Evolutionary conservation across 2,329 filamentous ascomycete genomes (phyloP), one percentile per base, ranked within the genome.

Genomic region (Stachybotrys chlorohalonatus): DNA sequence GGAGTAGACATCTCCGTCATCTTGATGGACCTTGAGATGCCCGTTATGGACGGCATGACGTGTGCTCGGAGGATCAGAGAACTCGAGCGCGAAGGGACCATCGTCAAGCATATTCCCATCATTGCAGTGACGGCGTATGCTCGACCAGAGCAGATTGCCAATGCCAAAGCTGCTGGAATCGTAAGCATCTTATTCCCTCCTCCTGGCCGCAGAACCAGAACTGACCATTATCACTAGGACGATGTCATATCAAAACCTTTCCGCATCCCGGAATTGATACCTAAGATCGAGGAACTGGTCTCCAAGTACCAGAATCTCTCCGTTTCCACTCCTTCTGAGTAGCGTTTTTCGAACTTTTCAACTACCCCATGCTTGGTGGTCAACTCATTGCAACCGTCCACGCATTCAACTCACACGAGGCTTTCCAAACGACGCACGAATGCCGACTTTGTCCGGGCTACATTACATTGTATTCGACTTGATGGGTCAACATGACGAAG

Each of bases 71-170:
- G 75, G 56, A 90, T 93, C 53, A 79, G 89, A 16, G 79, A 86
- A 56, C 73, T 89, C 16, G 86, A 92, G 66, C 72, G 71, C 51
- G 75, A 81, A 53, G 82, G 83, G 17, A 80, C 76, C 36, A 79
- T 89, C 51, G 74, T 78, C 16, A 73, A 76, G 52, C 86, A 89
- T 63, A 81, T 90, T n/a, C 86, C 87, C 2, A 88, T 90, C 60
- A 88, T 90, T 61, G 87, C 85, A n/a, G 86, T 89, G n/a, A 92
- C 88, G 45, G 89, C 89, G 2, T 92, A 92, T 68, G 88, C 87
- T 45, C 76, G 89, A 64, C 80, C 81, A 5, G 86, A 90, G 72
- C 87, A 92, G 69, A 85, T 90, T 56, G 78, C 81, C 60, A 84
- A 80, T 59, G 87, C 89, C 53, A 81, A 88, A 64, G 76, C 80